Conservation (phyloP, 169 alveolate species). For the Plasmodium malariae region DNA sequence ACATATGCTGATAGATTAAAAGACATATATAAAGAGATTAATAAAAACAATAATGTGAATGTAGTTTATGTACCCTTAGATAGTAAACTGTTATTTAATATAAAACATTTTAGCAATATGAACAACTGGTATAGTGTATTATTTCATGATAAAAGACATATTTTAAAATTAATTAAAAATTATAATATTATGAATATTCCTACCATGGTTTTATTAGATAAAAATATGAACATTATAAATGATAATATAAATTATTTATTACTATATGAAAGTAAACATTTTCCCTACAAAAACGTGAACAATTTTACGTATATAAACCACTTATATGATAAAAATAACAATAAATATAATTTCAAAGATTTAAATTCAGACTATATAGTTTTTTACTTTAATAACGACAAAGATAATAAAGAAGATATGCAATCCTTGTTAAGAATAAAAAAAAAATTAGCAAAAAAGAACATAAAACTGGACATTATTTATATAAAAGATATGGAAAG, state of each 20-base stretch:
- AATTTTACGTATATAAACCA: slow-evolving; percentile 42
- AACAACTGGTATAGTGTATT: slow-evolving; percentile 66
- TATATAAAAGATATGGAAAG: slow-evolving; percentile 52
- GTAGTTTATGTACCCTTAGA: slow-evolving; percentile 53
- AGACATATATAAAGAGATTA: slow-evolving; percentile 44
- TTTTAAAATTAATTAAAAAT: slow-evolving; percentile 61
- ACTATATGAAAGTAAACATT: slow-evolving; percentile 37
- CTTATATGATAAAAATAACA: slow-evolving; percentile 53
- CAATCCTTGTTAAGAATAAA: slow-evolving; percentile 39
- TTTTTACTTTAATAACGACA: slow-evolving; percentile 52
- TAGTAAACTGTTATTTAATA: slow-evolving; percentile 55
- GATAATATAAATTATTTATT: slow-evolving; percentile 71
- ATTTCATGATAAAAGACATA: slow-evolving; percentile 58
- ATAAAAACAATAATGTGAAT: slow-evolving; percentile 44
- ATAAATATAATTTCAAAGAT: slow-evolving; percentile 31
- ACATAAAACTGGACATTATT: slow-evolving; percentile 53
- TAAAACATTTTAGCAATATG: slow-evolving; percentile 65
- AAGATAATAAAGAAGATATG: slow-evolving; percentile 53
- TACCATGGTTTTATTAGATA: slow-evolving; percentile 66
- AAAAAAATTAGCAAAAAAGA: slow-evolving; percentile 28
- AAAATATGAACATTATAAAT: slow-evolving; percentile 64
- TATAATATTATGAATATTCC: slow-evolving; percentile 72
- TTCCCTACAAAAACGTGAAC: slow-evolving; percentile 33
- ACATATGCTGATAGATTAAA: slow-evolving; percentile 66
- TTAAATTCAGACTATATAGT: slow-evolving; percentile 59